Percentiles rank a stretch among this genome's conserved stretches.
Evolutionary conservation across 805 yeast genomes (phyloP).

Genomic region (Candida patagonica): DNA sequence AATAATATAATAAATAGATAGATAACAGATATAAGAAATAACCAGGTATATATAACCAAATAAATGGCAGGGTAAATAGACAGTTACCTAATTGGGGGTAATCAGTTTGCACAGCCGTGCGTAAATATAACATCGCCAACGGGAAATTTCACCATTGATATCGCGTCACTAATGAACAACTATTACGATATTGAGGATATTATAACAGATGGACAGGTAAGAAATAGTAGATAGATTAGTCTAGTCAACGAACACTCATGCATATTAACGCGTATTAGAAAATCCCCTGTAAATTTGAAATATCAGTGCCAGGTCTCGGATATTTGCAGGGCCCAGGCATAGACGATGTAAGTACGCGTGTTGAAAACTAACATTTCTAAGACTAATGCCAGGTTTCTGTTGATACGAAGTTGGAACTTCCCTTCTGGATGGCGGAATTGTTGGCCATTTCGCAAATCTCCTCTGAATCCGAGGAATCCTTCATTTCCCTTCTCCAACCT

Average conservation of each 20-base stretch:
- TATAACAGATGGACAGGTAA: slow-evolving; percentile 29
- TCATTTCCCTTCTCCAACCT: slow-evolving; percentile 63
- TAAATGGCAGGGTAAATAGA: no score
- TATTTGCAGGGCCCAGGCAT: slow-evolving; percentile 74
- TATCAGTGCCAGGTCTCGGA: slow-evolving; percentile 79
- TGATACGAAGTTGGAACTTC: slow-evolving; percentile 64
- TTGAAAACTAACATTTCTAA: background rate
- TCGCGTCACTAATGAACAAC: slow-evolving; percentile 18
- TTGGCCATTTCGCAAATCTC: slow-evolving; percentile 40
- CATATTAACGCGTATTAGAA: slow-evolving; percentile 33
- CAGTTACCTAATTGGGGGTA: no score
- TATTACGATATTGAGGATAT: slow-evolving; percentile 29
- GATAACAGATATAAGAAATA: no score
- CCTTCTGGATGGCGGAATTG: slow-evolving; percentile 81
- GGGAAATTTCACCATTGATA: no score
- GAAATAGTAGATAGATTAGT: background rate
- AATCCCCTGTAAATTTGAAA: slow-evolving; percentile 70
- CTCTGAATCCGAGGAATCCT: slow-evolving; percentile 33
- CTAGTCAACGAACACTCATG: background rate
- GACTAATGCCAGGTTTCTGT: slow-evolving; percentile 30
- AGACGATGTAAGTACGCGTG: slow-evolving; percentile 28
- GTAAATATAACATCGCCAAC: no score
- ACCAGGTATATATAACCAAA: no score
- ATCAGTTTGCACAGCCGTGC: no score
- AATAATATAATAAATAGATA: no score